A percentile compares a stretch with the other conserved stretches of the same genome.
Evolutionary conservation across 495 filamentous ascomycete species (phyloP).

Genomic region (Aspergillus nanangensis): DNA sequence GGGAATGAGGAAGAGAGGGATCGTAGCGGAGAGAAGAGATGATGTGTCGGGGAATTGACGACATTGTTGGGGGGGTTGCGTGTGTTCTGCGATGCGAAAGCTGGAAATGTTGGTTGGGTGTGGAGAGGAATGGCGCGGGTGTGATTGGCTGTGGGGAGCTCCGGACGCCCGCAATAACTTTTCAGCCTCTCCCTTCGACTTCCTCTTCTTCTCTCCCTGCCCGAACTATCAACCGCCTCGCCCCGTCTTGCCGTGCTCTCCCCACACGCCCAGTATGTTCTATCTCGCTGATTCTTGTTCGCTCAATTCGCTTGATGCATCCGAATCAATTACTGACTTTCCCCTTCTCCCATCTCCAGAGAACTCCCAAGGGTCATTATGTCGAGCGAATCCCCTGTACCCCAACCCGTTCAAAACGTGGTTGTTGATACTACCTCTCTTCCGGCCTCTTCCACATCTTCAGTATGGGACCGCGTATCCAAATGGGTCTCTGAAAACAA

Average conservation of each 20-base stretch:
- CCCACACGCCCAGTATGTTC: no score
- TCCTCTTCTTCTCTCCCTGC: no score
- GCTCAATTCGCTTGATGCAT: no score
- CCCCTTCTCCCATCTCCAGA: no score
- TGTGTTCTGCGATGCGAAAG: no score
- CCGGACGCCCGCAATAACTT: conserved; percentile 25
- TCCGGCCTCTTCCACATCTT: conserved; percentile 51
- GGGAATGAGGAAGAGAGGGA: conserved; percentile 47
- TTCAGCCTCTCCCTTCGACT: no score
- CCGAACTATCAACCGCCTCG: no score
- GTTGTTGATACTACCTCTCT: conserved; percentile 48
- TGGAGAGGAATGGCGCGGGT: conserved; percentile 9
- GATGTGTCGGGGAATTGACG: conserved; percentile 45
- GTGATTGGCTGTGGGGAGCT: conserved; percentile 38
- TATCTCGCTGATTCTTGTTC: no score
- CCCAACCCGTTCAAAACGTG: conserved; percentile 36
- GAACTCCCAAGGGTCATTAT: conserved; percentile 31
- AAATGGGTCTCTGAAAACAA: conserved; percentile 95
- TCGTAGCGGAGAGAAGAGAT: conserved; percentile 78
- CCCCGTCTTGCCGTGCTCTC: conserved; percentile 14
- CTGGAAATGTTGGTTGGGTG: no score
- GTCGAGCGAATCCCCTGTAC: conserved; percentile 37
- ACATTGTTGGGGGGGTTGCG: conserved; percentile 16
- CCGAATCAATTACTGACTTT: no score
- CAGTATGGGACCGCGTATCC: conserved; percentile 83